phyloP scores from a whole-genome alignment of 306 rosid species.

The Vicia faba region DNA sequence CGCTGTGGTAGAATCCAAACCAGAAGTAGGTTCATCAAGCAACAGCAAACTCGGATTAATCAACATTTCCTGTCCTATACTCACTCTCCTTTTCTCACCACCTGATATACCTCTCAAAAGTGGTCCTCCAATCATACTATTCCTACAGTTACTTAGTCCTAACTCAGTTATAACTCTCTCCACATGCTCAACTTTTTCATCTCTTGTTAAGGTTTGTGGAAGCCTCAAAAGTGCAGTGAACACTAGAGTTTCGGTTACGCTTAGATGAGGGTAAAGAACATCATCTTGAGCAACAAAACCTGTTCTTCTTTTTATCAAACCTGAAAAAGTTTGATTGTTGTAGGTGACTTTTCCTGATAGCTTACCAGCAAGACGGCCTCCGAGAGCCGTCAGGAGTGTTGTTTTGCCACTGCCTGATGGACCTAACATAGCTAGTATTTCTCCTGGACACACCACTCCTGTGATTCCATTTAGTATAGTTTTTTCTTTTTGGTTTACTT shows the following conservation, averaged over 20 bases:
- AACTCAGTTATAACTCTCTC: conserved; percentile 77
- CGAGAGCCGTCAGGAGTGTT: conserved; percentile 90
- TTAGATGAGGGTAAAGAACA: conserved; percentile 85
- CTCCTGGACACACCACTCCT: conserved; percentile 89
- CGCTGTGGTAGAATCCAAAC: conserved; percentile 96
- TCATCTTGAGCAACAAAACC: conserved; percentile 97
- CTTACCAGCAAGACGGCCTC: conserved; percentile 81
- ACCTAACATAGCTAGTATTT: conserved; percentile 92
- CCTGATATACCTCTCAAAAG: conserved; percentile 91
- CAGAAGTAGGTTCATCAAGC: conserved; percentile 96
- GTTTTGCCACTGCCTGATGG: conserved; percentile 99
- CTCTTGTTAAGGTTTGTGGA: conserved; percentile 61
- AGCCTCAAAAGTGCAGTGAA: conserved; percentile 95
- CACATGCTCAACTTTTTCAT: conserved; percentile 74
- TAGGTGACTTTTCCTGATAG: conserved; percentile 80
- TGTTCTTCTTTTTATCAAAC: conserved; percentile 75
- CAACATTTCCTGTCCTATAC: conserved; percentile 96
- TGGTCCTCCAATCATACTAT: conserved; percentile 98
- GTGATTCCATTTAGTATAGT: conserved; percentile 75
- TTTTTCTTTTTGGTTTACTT: conserved; percentile 71
- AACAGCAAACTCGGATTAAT: conserved; percentile 84
- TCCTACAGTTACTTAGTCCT: conserved; percentile 72
- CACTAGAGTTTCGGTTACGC: conserved; percentile 80
- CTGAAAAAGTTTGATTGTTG: conserved; percentile 76
- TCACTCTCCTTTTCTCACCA: conserved; percentile 94